These are phyloP conservation scores for Mangifera indica DNA, from an alignment of 345 rosid genomes.

Conservation along the genomic window DNA sequence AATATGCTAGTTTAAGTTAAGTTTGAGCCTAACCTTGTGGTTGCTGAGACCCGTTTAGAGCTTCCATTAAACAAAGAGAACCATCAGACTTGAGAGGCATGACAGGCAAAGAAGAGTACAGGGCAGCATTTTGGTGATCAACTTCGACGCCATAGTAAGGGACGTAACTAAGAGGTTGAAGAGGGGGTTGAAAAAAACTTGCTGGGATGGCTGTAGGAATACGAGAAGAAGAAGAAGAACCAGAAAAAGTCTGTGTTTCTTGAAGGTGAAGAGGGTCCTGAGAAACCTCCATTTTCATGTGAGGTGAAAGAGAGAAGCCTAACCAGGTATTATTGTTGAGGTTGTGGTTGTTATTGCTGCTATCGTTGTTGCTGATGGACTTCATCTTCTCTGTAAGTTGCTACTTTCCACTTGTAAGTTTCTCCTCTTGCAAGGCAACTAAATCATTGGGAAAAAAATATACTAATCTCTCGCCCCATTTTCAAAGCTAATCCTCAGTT, in stretches of 20 bases:
- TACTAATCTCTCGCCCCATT: constrained; percentile 29
- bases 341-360: constrained; percentile 22
- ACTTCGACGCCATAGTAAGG: constrained; percentile 48
- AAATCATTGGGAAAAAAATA: constrained; percentile 65
- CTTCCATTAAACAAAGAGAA: constrained; percentile 89
- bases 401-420: constrained; percentile 13
- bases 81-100: constrained; percentile 98
- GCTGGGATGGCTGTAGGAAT: constrained; percentile 37
- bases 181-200: constrained; percentile 33
- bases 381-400: constrained; percentile 45
- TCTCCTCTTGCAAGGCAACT: constrained; percentile 36
- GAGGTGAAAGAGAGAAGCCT: constrained; percentile 83
- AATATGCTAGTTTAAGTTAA: constrained; percentile 12
- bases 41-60: constrained; percentile 66
- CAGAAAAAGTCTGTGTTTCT: constrained; percentile 25
- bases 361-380: constrained; percentile 56
- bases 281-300: constrained; percentile 60
- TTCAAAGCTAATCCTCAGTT: constrained; percentile 12
- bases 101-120: constrained; percentile 56
- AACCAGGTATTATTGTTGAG: constrained; percentile 48
- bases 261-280: constrained; percentile 17
- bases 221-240: constrained; percentile 28
- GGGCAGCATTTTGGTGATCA: constrained; percentile 26
- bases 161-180: constrained; percentile 40
- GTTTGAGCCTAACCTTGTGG: constrained; percentile 49